Evolutionary conservation across 495 filamentous ascomycete genomes (phyloP).

Genomic region (Aspergillus coremiiformis): DNA sequence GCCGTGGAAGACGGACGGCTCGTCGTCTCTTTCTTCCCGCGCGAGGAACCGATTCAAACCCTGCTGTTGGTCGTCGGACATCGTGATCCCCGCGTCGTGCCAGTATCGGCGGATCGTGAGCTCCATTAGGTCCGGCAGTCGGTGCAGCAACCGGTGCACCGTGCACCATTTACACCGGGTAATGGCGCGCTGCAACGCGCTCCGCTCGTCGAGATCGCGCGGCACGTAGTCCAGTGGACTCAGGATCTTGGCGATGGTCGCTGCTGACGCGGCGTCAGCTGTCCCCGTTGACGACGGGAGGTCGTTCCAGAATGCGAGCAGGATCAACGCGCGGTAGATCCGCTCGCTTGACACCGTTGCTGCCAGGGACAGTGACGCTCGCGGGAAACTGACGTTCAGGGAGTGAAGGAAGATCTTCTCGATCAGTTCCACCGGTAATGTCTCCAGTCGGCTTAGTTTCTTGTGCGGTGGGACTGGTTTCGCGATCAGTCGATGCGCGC

Average conservation of each 20-base stretch:
- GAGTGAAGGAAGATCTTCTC: slow-evolving; percentile 47
- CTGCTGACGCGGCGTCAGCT: neutral
- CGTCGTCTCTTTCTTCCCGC: slow-evolving; percentile 9
- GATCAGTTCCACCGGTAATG: slow-evolving; percentile 46
- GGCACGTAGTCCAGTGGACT: slow-evolving; percentile 28
- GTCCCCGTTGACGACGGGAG: neutral
- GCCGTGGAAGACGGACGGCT: slow-evolving; percentile 12
- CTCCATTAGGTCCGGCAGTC: slow-evolving; percentile 29
- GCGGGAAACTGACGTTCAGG: slow-evolving; percentile 42
- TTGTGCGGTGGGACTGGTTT: slow-evolving; percentile 10
- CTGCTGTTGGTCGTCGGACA: slow-evolving; percentile 16
- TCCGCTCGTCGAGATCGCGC: slow-evolving; percentile 16
- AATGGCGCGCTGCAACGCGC: slow-evolving; percentile 24
- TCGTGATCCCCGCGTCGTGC: slow-evolving; percentile 22
- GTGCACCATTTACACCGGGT: slow-evolving; percentile 37
- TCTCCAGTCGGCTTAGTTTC: slow-evolving; percentile 36
- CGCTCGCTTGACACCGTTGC: slow-evolving; percentile 35
- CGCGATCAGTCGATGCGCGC: slow-evolving; percentile 8
- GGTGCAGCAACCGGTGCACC: slow-evolving; percentile 19
- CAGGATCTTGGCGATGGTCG: slow-evolving; percentile 21
- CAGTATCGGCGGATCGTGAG: slow-evolving; percentile 29
- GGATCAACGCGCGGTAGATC: slow-evolving; percentile 33
- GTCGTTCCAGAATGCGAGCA: slow-evolving; percentile 38
- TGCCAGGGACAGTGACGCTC: slow-evolving; percentile 32
- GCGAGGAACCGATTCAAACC: slow-evolving; percentile 19